Percentiles rank a stretch among this genome's conserved stretches.
These are phyloP conservation scores for Starmerella scarabaei DNA, from an alignment of 805 yeast species.

Conservation along the genomic window DNA sequence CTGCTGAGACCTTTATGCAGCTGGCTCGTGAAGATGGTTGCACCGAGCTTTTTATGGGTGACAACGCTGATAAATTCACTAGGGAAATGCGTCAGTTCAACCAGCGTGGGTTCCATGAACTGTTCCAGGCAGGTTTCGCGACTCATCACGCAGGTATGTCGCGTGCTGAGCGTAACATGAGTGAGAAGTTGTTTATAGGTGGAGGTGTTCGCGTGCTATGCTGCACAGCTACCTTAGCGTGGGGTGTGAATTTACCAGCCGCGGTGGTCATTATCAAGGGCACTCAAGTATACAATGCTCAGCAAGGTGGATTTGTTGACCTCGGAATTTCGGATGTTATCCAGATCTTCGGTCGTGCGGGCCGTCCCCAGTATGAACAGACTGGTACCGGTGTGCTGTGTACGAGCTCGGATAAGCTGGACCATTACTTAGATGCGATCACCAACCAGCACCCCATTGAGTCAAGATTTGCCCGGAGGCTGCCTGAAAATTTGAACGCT, in stretches of 20 bases:
- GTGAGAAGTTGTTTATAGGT: constrained; percentile 71
- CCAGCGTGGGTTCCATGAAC: constrained; percentile 66
- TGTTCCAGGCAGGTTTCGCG: constrained; percentile 60
- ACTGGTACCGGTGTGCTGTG: constrained; percentile 87
- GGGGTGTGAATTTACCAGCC: constrained; percentile 99
- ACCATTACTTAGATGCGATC: constrained; percentile 75
- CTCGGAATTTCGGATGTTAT: constrained; percentile 92
- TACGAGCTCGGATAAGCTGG: constrained; percentile 68
- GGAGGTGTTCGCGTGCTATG: constrained; percentile 84
- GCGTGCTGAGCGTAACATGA: constrained; percentile 74
- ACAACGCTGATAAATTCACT: constrained; percentile 26
- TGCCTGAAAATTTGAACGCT: constrained; percentile 89
- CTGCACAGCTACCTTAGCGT: constrained; percentile 95
- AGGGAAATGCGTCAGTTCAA: constrained; percentile 57
- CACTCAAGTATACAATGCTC: constrained; percentile 87
- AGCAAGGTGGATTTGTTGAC: constrained; percentile 88
- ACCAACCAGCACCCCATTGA: constrained; percentile 96
- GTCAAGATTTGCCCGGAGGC: constrained; percentile 58
- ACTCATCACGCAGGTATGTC: constrained; percentile 97
- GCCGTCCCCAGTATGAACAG: constrained; percentile 91
- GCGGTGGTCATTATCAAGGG: constrained; percentile 95
- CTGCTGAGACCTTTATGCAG: constrained; percentile 58
- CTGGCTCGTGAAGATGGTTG: constrained; percentile 47
- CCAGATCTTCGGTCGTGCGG: constrained; percentile 98
- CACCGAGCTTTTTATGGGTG: constrained; percentile 13